These are phyloP conservation scores for Trichoderma asperelloides DNA, from an alignment of 495 filamentous ascomycete species.

Conservation along the genomic window DNA sequence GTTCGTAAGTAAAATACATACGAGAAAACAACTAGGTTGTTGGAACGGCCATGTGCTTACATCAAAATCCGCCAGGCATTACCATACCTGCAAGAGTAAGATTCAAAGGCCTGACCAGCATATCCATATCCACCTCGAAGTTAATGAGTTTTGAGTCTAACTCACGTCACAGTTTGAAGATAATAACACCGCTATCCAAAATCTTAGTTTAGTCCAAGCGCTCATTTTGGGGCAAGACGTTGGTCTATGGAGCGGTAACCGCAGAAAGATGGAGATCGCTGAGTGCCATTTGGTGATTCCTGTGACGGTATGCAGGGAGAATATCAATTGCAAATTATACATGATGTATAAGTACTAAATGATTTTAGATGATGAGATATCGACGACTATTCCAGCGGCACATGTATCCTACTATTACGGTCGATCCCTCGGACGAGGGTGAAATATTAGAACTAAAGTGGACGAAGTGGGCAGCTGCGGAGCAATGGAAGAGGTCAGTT, in stretches of 20 bases:
- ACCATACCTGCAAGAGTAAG: constrained; percentile 34
- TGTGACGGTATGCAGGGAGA: constrained; percentile 30
- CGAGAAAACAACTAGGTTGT: not conserved
- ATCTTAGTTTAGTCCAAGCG: constrained; percentile 47
- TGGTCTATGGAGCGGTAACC: constrained; percentile 58
- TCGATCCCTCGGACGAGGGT: constrained; percentile 36
- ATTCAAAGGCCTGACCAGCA: not conserved
- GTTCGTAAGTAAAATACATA: constrained; percentile 29
- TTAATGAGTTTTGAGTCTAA: not conserved
- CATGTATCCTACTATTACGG: constrained; percentile 36
- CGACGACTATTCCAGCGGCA: constrained; percentile 35
- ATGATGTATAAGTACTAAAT: constrained; percentile 17
- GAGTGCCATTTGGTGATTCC: constrained; percentile 48
- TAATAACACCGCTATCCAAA: constrained; percentile 46
- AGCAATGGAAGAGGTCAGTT: constrained; percentile 43
- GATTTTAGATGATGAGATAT: constrained; percentile 37
- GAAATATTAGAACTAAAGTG: constrained; percentile 47
- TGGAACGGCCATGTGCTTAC: not conserved
- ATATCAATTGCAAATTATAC: not conserved
- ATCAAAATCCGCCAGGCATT: constrained; percentile 15
- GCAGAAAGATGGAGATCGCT: constrained; percentile 59
- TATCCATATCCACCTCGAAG: not conserved
- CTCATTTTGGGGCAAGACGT: constrained; percentile 47
- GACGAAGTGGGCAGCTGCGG: constrained; percentile 47
- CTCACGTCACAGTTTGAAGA: constrained; percentile 37